phyloP scores from a whole-genome alignment of 306 rosid genomes.

The Malus sieversii region DNA sequence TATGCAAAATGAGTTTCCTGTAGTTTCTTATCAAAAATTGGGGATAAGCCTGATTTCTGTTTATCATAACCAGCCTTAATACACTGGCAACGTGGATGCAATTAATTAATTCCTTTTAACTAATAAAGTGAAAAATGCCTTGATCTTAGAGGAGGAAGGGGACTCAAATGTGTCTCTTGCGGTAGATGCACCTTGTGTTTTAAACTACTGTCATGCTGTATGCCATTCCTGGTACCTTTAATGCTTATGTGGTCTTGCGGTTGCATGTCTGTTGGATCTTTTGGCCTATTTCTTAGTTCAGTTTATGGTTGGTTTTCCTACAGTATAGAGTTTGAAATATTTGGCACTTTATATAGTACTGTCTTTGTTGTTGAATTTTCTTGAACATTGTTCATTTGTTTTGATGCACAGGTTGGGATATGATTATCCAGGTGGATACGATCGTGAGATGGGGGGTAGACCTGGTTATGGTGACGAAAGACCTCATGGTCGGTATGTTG shows the following conservation, averaged over 20 bases:
- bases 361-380: not conserved
- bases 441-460: slow-evolving; percentile 74
- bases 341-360: not conserved
- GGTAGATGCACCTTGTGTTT: not conserved
- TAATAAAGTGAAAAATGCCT: not conserved
- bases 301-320: not conserved
- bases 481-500: slow-evolving; percentile 69
- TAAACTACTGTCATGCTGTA: not conserved
- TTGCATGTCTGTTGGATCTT: not conserved
- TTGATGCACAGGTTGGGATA: slow-evolving; percentile 53
- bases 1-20: not conserved
- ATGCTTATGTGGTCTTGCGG: not conserved
- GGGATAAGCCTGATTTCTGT: not conserved
- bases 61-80: not conserved
- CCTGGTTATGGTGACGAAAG: slow-evolving; percentile 71
- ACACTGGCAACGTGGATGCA: not conserved
- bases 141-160: not conserved
- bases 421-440: slow-evolving; percentile 76
- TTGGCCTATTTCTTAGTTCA: not conserved
- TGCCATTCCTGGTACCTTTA: not conserved
- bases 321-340: not conserved
- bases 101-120: not conserved
- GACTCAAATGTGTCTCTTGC: not conserved
- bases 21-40: not conserved
- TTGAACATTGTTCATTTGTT: not conserved